phyloP scores from a whole-genome alignment of 2,329 filamentous ascomycete genomes.

The Apiospora pterosperma region DNA sequence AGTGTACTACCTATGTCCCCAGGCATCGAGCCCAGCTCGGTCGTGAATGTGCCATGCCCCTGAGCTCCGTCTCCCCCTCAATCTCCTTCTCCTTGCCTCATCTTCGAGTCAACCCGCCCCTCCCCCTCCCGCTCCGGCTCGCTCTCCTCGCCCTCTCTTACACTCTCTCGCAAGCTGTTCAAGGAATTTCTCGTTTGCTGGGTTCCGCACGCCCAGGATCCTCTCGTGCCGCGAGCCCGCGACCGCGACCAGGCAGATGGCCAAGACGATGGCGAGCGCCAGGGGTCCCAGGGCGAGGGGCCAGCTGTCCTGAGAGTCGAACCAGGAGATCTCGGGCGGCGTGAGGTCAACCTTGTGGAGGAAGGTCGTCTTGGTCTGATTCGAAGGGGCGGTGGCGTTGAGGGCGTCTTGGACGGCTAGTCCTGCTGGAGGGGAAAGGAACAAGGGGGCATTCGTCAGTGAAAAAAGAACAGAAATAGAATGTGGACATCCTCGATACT shows the following conservation, averaged over 20 bases:
- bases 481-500: neutral
- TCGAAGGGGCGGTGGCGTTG: no score
- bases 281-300: neutral
- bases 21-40: no score
- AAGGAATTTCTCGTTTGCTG: neutral
- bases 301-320: neutral
- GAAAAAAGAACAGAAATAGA: neutral
- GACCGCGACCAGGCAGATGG: neutral
- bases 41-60: no score
- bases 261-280: neutral
- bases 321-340: neutral
- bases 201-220: neutral
- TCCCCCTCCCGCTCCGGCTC: neutral
- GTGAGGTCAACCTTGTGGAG: neutral
- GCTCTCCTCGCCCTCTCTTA: neutral
- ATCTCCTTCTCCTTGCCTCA: no score
- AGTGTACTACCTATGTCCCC: no score
- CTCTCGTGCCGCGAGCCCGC: neutral
- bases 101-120: no score
- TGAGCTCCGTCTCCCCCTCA: no score
- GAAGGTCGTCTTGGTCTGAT: neutral
- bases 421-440: neutral
- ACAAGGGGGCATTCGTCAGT: neutral
- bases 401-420: neutral
- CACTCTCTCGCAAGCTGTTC: neutral